Evolutionary conservation across 768 basidiomycete species (phyloP).

Genomic region (Podaxis mareebaensis): DNA sequence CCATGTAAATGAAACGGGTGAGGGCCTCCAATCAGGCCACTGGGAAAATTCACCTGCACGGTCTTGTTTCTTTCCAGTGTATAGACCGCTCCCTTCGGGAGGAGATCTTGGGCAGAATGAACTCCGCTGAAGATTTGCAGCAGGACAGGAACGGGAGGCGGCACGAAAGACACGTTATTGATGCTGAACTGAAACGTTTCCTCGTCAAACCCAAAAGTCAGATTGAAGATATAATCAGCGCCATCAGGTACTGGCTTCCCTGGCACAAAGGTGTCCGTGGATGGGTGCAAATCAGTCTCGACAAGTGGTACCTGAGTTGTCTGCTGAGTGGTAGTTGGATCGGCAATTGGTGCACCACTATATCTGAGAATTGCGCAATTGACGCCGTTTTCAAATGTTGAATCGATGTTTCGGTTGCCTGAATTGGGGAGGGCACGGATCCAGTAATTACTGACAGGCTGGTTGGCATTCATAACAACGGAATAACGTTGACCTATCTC

Average conservation of each 20-base stretch:
- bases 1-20: conserved; percentile 52
- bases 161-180: conserved; percentile 25
- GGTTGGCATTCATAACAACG: conserved; percentile 34
- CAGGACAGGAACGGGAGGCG: conserved; percentile 37
- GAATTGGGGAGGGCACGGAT: conserved; percentile 29
- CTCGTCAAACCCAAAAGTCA: conserved; percentile 18
- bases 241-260: conserved; percentile 30
- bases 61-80: conserved; percentile 44
- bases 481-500: conserved; percentile 45
- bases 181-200: conserved; percentile 34
- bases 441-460: conserved; percentile 40
- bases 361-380: conserved; percentile 30
- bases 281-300: conserved; percentile 3
- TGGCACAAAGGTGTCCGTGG: conserved; percentile 19
- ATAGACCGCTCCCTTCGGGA: conserved; percentile 42
- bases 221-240: conserved; percentile 29
- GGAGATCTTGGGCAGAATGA: conserved; percentile 35
- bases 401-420: conserved; percentile 9
- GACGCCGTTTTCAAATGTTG: conserved; percentile 20
- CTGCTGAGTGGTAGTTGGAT: conserved; percentile 28
- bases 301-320: not conserved
- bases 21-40: conserved; percentile 23
- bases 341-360: conserved; percentile 30
- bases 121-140: conserved; percentile 42
- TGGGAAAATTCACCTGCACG: conserved; percentile 47